Conservation (phyloP, 108 stramenopile genomes). For the Skeletonema potamos region DNA sequence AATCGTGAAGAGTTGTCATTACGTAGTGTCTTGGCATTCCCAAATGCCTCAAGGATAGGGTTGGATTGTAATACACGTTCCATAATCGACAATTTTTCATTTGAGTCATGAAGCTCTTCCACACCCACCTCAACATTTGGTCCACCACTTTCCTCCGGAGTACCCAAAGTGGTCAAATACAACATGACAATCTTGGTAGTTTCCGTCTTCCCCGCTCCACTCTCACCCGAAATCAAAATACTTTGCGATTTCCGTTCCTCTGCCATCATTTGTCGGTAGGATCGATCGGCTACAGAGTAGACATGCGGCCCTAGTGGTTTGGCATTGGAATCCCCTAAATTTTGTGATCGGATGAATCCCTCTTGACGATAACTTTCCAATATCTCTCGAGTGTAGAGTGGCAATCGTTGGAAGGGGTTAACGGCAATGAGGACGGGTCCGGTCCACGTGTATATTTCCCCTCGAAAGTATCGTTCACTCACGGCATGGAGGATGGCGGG, state of each 20-base stretch:
- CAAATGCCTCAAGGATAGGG: slow-evolving; percentile 98
- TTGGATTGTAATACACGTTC: slow-evolving; percentile 95
- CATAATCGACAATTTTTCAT: slow-evolving; percentile 73
- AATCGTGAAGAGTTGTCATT: slow-evolving; percentile 99
- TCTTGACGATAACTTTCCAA: slow-evolving; percentile 85
- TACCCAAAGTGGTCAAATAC: slow-evolving; percentile 87
- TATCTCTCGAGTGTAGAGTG: slow-evolving; percentile 87
- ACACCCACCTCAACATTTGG: slow-evolving; percentile 7
- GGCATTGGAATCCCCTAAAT: slow-evolving; percentile 52
- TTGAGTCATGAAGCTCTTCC: slow-evolving; percentile 52
- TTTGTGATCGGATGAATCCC: slow-evolving; percentile 80
- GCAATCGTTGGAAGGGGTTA: slow-evolving; percentile 95
- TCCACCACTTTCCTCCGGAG: slow-evolving; percentile 22
- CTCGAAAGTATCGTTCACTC: slow-evolving; percentile 80
- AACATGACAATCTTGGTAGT: slow-evolving; percentile 96
- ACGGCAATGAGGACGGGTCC: slow-evolving; percentile 99
- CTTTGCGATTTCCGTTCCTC: slow-evolving; percentile 82
- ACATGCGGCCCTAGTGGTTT: slow-evolving; percentile 89
- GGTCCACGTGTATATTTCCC: slow-evolving; percentile 98
- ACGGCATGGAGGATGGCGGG: slow-evolving; percentile 97
- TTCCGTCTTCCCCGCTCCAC: slow-evolving; percentile 96
- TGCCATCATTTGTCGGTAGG: slow-evolving; percentile 91
- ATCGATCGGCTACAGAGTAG: slow-evolving; percentile 88
- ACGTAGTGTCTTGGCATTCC: slow-evolving; percentile 98
- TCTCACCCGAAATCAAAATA: slow-evolving; percentile 93